These are phyloP conservation scores for Lumnitzera littorea DNA, from an alignment of 345 rosid genomes.

Conservation along the genomic window DNA sequence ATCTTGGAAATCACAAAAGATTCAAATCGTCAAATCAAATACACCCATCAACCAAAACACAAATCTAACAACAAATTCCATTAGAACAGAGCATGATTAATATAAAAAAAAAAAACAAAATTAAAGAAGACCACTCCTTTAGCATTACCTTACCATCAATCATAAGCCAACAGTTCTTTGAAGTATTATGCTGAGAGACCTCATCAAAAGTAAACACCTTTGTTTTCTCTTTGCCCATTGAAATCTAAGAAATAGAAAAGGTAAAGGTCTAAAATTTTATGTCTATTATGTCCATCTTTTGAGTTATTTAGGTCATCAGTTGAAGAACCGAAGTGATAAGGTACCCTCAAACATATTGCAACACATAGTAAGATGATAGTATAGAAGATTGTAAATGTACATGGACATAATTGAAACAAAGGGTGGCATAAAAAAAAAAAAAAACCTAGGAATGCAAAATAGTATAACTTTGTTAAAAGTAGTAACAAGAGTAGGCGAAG, in stretches of 20 bases:
- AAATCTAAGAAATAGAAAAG: background rate
- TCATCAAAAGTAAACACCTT: constrained; percentile 61
- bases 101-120: background rate
- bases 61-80: no score
- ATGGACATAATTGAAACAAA: no score
- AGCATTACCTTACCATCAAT: constrained; percentile 70
- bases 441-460: no score
- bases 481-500: no score
- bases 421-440: no score
- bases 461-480: no score
- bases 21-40: background rate
- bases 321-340: background rate
- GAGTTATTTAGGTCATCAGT: background rate
- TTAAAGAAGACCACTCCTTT: background rate
- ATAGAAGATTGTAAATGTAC: no score
- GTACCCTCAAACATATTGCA: no score
- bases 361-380: no score
- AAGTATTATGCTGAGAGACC: constrained; percentile 61
- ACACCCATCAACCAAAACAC: background rate
- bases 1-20: no score
- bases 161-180: constrained; percentile 81
- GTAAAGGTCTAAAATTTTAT: background rate
- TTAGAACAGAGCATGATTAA: background rate
- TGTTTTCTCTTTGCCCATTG: constrained; percentile 30
- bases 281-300: background rate